These are phyloP conservation scores for Phoma herbarum DNA, from an alignment of 2,329 filamentous ascomycete species.

Conservation along the genomic window DNA sequence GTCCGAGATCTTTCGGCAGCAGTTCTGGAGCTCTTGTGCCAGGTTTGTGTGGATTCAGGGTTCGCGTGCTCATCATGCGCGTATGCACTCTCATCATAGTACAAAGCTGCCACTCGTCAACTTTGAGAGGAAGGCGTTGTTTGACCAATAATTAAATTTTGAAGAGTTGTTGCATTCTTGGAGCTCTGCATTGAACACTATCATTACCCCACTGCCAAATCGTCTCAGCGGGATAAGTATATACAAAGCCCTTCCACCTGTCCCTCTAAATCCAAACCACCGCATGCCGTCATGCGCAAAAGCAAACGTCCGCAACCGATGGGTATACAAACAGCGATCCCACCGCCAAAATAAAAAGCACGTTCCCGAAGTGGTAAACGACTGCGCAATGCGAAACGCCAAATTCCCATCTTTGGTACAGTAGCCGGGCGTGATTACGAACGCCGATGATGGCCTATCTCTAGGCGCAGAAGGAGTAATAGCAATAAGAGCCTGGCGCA, in stretches of 20 bases:
- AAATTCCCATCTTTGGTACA: conserved; percentile 18
- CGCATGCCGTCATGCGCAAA: conserved; percentile 24
- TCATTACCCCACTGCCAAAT: conserved; percentile 7
- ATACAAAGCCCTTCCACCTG: conserved; percentile 12
- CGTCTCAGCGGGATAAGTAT: conserved; percentile 10
- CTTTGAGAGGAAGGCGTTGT: background rate
- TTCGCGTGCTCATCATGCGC: background rate
- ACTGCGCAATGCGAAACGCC: conserved; percentile 30
- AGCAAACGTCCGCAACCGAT: conserved; percentile 33
- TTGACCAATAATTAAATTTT: background rate
- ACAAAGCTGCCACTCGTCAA: background rate
- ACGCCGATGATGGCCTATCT: conserved; percentile 8
- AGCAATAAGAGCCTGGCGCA: conserved; percentile 11
- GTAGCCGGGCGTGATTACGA: conserved; percentile 7
- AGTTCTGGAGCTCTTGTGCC: background rate
- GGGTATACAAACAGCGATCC: conserved; percentile 48
- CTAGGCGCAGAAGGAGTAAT: conserved; percentile 18
- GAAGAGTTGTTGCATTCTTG: background rate
- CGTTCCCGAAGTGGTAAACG: conserved; percentile 19
- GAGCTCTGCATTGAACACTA: conserved; percentile 18
- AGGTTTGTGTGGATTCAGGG: background rate
- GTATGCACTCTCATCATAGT: background rate
- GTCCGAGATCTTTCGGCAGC: background rate
- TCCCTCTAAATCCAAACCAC: conserved; percentile 12
- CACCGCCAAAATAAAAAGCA: conserved; percentile 27